A percentile compares a stretch with the other conserved stretches of the same genome.
These are phyloP conservation scores for Trichothecium sympodiale DNA, from an alignment of 2,329 filamentous ascomycete species.

Conservation along the genomic window DNA sequence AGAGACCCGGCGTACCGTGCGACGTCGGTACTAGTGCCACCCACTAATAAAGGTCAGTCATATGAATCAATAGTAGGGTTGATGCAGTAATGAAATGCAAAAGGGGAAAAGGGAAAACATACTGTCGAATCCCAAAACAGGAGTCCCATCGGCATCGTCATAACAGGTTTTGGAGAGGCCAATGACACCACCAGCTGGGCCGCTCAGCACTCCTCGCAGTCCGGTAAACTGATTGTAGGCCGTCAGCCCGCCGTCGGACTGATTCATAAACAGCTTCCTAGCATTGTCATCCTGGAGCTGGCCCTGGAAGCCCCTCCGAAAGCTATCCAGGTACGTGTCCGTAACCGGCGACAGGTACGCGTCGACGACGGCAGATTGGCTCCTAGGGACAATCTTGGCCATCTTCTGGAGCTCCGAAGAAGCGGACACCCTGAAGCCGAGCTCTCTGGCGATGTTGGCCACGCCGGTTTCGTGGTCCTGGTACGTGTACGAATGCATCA, in stretches of 20 bases:
- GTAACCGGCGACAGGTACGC: slow-evolving; percentile 31
- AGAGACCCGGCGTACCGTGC: slow-evolving; percentile 57
- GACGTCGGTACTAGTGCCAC: slow-evolving; percentile 60
- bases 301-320: slow-evolving; percentile 15
- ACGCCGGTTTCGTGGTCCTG: slow-evolving; percentile 43
- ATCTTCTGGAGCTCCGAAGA: slow-evolving; percentile 19
- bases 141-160: slow-evolving; percentile 11
- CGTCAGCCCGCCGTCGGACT: slow-evolving; percentile 15
- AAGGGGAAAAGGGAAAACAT: too few relatives aligned
- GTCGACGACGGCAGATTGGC: slow-evolving; percentile 29
- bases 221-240: slow-evolving; percentile 16
- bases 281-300: slow-evolving; percentile 11
- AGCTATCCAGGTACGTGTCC: slow-evolving; percentile 16
- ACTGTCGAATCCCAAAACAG: slow-evolving; percentile 13
- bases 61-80: too few relatives aligned
- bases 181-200: slow-evolving; percentile 14
- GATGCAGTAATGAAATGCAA: too few relatives aligned
- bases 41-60: slow-evolving; percentile 24
- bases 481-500: slow-evolving; percentile 59
- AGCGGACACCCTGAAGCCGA: slow-evolving; percentile 25
- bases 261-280: slow-evolving; percentile 11
- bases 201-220: slow-evolving; percentile 13
- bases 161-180: slow-evolving; percentile 14
- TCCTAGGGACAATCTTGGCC: slow-evolving; percentile 30
- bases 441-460: slow-evolving; percentile 20